Evolutionary conservation across 139 green algal species (phyloP).

Genomic region (Protoeuglena noctilucae): DNA sequence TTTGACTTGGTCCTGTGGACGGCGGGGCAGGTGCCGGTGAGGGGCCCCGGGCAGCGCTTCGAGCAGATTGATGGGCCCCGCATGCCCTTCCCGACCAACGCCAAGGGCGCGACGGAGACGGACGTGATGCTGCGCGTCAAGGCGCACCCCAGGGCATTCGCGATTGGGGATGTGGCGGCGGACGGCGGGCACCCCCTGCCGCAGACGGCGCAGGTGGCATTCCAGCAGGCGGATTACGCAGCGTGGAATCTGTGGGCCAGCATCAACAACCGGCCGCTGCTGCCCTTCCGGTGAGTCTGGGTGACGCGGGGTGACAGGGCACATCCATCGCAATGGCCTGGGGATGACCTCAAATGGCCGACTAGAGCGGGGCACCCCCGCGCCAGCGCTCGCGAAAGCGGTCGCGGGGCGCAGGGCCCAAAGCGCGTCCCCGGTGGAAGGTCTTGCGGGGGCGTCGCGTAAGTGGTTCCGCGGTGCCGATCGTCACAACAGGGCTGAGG

Average conservation of each 20-base stretch:
- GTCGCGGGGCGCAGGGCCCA: too few relatives aligned
- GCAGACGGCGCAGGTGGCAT: conserved; percentile 79
- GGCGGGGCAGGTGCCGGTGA: conserved; percentile 31
- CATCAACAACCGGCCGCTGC: conserved; percentile 67
- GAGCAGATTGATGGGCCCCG: background rate
- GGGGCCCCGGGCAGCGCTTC: background rate
- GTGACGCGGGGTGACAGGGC: too few relatives aligned
- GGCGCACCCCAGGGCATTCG: conserved; percentile 63
- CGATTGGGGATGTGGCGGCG: conserved; percentile 66
- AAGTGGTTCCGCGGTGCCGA: too few relatives aligned
- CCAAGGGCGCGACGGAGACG: conserved; percentile 40
- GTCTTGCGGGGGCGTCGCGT: too few relatives aligned
- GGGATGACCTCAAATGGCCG: too few relatives aligned
- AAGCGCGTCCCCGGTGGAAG: too few relatives aligned
- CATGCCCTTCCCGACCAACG: conserved; percentile 50
- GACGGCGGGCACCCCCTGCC: conserved; percentile 16
- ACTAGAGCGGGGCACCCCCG: too few relatives aligned
- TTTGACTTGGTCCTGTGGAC: conserved; percentile 77
- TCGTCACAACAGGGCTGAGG: too few relatives aligned
- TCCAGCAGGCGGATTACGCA: conserved; percentile 94
- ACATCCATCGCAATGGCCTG: too few relatives aligned
- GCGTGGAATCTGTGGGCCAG: conserved; percentile 94
- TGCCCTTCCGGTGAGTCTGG: conserved; percentile 63
- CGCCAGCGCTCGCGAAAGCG: too few relatives aligned
- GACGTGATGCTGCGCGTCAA: conserved; percentile 62